Evolutionary conservation across 441 rosid genomes (phyloP).

Genomic region (Syzygium syzygioides): DNA sequence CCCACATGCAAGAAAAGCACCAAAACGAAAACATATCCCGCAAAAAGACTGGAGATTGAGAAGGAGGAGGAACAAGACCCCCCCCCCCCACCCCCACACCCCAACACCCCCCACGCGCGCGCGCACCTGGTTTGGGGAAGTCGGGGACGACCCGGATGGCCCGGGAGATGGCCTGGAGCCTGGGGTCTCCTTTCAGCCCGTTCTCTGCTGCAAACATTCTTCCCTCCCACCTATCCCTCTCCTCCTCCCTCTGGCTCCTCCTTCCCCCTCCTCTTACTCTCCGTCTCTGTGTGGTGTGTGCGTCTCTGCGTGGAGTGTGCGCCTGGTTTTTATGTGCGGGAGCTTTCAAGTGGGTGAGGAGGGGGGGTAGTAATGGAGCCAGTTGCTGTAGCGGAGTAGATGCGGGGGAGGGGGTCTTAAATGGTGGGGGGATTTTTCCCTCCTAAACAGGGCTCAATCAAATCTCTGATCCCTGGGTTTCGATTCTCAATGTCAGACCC

Average conservation of each 20-base stretch:
- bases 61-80: no score
- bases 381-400: neutral
- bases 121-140: conserved; percentile 78
- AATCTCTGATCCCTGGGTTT: neutral
- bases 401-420: neutral
- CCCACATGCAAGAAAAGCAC: neutral
- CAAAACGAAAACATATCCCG: neutral
- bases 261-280: neutral
- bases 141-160: conserved; percentile 88
- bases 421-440: neutral
- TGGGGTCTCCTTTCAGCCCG: conserved; percentile 73
- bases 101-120: no score
- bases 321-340: no score
- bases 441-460: conserved; percentile 7
- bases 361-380: neutral
- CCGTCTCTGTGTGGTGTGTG: neutral
- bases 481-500: conserved; percentile 18
- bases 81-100: no score
- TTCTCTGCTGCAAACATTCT: conserved; percentile 59
- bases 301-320: neutral
- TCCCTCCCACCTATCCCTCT: neutral
- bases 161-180: conserved; percentile 64
- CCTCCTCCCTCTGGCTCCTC: neutral
- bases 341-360: neutral
- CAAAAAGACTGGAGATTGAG: no score